These are phyloP conservation scores for Microcos paniculata DNA, from an alignment of 345 rosid genomes.

Conservation along the genomic window DNA sequence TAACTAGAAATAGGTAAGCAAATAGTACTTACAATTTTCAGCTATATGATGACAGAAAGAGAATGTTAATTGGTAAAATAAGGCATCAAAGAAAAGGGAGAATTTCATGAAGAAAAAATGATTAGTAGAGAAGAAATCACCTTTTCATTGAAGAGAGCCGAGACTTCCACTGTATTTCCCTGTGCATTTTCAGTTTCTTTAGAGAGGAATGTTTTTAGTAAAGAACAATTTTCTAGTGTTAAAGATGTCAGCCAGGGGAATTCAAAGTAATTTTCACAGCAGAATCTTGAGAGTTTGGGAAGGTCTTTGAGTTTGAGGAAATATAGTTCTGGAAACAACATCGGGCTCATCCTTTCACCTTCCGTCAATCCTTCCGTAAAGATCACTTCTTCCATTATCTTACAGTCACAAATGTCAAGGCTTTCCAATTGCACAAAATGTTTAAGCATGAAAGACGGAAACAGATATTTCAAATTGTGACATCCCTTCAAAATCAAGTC, in stretches of 20 bases:
- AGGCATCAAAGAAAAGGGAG: neutral
- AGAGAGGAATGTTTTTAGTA: neutral
- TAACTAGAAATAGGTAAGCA: neutral
- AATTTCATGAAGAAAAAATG: neutral
- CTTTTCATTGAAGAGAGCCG: slow-evolving; percentile 9
- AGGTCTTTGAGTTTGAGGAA: too few species aligned
- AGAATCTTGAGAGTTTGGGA: neutral
- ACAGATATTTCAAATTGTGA: too few species aligned
- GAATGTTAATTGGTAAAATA: neutral
- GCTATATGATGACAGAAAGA: neutral
- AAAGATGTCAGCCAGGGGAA: neutral
- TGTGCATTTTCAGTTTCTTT: neutral
- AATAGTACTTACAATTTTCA: too few species aligned
- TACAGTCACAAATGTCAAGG: too few species aligned
- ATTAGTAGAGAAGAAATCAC: neutral
- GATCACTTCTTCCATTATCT: too few species aligned
- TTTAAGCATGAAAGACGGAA: too few species aligned
- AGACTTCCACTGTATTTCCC: neutral
- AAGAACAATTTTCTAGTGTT: neutral
- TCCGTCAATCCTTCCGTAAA: too few species aligned
- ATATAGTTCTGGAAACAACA: too few species aligned
- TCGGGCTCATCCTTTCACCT: too few species aligned
- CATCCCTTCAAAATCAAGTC: too few species aligned
- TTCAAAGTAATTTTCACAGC: neutral
- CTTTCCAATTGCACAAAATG: too few species aligned